Percentiles rank a stretch among this genome's conserved stretches.
Conservation (phyloP, 1,139 yeast genomes). For the Arxiozyma heterogenica region DNA sequence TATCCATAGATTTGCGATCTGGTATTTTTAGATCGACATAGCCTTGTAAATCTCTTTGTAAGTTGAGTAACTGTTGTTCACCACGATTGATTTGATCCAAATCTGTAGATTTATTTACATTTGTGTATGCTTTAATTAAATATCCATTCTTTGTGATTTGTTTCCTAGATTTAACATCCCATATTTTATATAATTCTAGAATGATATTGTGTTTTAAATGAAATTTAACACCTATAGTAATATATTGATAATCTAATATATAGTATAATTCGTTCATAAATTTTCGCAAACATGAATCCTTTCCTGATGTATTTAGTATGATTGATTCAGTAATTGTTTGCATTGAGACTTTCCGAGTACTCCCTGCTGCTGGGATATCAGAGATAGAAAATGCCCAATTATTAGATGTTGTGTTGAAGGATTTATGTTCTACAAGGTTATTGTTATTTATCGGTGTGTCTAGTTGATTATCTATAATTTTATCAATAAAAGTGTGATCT, state of each 20-base stretch:
- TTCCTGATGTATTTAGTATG: conserved; percentile 31
- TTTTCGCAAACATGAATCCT: conserved; percentile 29
- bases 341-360: conserved; percentile 45
- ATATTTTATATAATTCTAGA: conserved; percentile 37
- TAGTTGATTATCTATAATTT: background rate
- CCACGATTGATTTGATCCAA: conserved; percentile 62
- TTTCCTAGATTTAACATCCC: conserved; percentile 19
- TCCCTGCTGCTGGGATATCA: conserved; percentile 87
- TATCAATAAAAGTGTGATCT: conserved; percentile 3
- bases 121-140: conserved; percentile 55
- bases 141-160: conserved; percentile 31
- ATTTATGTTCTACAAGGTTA: background rate
- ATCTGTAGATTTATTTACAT: conserved; percentile 66
- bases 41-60: conserved; percentile 60
- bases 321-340: conserved; percentile 68
- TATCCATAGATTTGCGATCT: conserved; percentile 73
- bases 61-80: conserved; percentile 47
- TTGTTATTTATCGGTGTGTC: background rate
- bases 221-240: conserved; percentile 35
- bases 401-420: background rate
- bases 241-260: conserved; percentile 48
- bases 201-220: conserved; percentile 58
- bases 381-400: conserved; percentile 60
- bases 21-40: conserved; percentile 63
- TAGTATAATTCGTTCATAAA: conserved; percentile 67